phyloP scores from a whole-genome alignment of 495 filamentous ascomycete species.

The Penicillium silybi region DNA sequence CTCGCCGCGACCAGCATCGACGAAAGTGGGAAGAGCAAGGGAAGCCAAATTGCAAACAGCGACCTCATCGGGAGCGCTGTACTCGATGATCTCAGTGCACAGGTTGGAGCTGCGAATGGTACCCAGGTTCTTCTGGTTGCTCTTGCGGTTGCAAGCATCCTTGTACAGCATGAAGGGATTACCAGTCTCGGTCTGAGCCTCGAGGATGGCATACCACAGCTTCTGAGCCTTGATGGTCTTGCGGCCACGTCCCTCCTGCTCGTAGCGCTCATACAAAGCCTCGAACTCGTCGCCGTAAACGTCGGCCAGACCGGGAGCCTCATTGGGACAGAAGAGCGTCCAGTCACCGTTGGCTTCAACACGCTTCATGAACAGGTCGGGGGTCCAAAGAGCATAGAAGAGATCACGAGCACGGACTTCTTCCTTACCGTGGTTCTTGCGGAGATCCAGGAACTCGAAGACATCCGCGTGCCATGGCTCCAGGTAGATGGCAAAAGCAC shows the following conservation, averaged over 20 bases:
- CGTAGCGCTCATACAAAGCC: slow-evolving; percentile 89
- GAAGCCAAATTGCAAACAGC: slow-evolving; percentile 98
- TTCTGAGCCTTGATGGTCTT: slow-evolving; percentile 95
- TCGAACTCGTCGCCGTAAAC: slow-evolving; percentile 98
- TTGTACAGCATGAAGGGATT: slow-evolving; percentile 99
- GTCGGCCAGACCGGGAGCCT: slow-evolving; percentile 91
- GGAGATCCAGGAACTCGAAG: slow-evolving; percentile 93
- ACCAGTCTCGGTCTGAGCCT: slow-evolving; percentile 97
- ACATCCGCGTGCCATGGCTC: slow-evolving; percentile 99
- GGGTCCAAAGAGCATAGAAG: slow-evolving; percentile 97
- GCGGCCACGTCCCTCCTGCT: slow-evolving; percentile 82
- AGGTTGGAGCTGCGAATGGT: slow-evolving; percentile 98
- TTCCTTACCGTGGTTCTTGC: slow-evolving; percentile 99
- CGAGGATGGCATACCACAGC: slow-evolving; percentile 96
- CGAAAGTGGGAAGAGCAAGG: slow-evolving; percentile 81
- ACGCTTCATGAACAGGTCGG: slow-evolving; percentile 99
- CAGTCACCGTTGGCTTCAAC: slow-evolving; percentile 93
- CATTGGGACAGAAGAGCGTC: slow-evolving; percentile 97
- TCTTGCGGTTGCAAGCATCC: slow-evolving; percentile 96
- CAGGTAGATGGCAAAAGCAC: slow-evolving; percentile 98
- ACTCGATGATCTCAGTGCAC: slow-evolving; percentile 98
- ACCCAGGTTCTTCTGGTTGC: slow-evolving; percentile 99
- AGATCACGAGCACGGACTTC: slow-evolving; percentile 95
- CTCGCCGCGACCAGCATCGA: slow-evolving; percentile 72
- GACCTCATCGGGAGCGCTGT: slow-evolving; percentile 94